Evolutionary conservation across 1,139 yeast genomes (phyloP).

Genomic region (Wickerhamomyces sp.): DNA sequence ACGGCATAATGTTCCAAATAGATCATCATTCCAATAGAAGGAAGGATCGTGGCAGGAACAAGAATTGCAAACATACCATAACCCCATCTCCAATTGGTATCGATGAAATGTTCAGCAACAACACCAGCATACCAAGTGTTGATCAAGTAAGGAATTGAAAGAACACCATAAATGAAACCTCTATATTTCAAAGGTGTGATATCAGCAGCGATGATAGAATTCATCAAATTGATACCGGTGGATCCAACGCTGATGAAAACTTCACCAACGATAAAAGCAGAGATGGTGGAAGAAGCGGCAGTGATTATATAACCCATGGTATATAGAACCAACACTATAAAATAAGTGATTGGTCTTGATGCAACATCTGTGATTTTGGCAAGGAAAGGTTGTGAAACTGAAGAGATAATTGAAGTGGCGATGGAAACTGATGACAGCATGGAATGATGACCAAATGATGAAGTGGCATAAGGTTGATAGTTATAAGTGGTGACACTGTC

Average conservation of each 20-base stretch:
- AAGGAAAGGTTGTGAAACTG: constrained; percentile 28
- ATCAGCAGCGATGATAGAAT: constrained; percentile 29
- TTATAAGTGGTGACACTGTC: constrained; percentile 33
- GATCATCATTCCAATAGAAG: constrained; percentile 28
- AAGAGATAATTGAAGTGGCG: constrained; percentile 28
- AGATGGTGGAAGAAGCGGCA: constrained; percentile 27
- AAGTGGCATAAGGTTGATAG: constrained; percentile 32
- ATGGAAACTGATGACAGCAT: constrained; percentile 30
- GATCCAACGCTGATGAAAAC: constrained; percentile 29
- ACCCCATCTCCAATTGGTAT: constrained; percentile 36
- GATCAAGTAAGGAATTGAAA: constrained; percentile 29
- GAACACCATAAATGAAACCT: constrained; percentile 25
- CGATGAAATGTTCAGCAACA: constrained; percentile 27
- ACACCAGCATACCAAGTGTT: constrained; percentile 32
- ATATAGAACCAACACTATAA: constrained; percentile 23
- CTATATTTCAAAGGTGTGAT: constrained; percentile 32
- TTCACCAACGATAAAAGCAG: constrained; percentile 29
- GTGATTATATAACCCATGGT: constrained; percentile 28
- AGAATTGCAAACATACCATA: constrained; percentile 36
- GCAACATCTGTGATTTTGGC: constrained; percentile 31
- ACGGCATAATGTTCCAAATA: constrained; percentile 27
- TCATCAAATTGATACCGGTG: constrained; percentile 26
- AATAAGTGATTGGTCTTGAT: constrained; percentile 28
- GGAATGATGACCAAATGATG: constrained; percentile 30
- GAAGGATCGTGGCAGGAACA: constrained; percentile 29